These are phyloP conservation scores for Geranium rotundifolium DNA, from an alignment of 345 rosid genomes.

Conservation along the genomic window DNA sequence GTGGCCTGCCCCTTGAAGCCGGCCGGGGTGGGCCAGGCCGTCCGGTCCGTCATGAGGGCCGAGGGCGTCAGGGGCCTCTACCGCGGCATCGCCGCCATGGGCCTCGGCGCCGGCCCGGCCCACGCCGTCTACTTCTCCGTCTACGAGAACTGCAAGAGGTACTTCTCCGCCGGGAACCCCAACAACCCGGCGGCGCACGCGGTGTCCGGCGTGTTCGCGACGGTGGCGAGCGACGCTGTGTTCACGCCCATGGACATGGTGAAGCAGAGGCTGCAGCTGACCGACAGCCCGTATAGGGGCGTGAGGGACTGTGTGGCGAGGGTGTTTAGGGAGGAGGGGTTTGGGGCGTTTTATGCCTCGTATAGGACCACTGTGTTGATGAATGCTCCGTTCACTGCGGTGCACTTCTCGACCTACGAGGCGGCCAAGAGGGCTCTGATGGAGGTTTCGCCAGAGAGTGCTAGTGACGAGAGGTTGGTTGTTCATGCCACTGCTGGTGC, in stretches of 20 bases:
- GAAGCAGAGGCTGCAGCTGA: constrained; percentile 83
- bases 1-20: constrained; percentile 84
- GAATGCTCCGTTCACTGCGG: constrained; percentile 95
- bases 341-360: constrained; percentile 83
- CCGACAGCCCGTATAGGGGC: constrained; percentile 44
- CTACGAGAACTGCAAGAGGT: constrained; percentile 69
- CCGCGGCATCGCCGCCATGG: constrained; percentile 96
- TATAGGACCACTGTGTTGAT: constrained; percentile 88
- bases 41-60: constrained; percentile 56
- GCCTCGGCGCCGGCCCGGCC: constrained; percentile 98
- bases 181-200: constrained; percentile 78
- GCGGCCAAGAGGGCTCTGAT: constrained; percentile 61
- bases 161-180: constrained; percentile 52
- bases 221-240: constrained; percentile 86
- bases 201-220: constrained; percentile 77
- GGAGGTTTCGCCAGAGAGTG: constrained; percentile 66
- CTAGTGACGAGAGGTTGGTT: constrained; percentile 51
- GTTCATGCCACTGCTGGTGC: constrained; percentile 98
- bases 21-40: constrained; percentile 55
- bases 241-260: constrained; percentile 98
- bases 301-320: constrained; percentile 69
- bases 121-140: constrained; percentile 94
- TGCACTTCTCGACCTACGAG: constrained; percentile 88
- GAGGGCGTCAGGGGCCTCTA: constrained; percentile 68
- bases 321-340: constrained; percentile 68